A percentile compares a stretch with the other conserved stretches of the same genome.
phyloP scores from a whole-genome alignment of 331 rosid species.

The Quercus phellos region DNA sequence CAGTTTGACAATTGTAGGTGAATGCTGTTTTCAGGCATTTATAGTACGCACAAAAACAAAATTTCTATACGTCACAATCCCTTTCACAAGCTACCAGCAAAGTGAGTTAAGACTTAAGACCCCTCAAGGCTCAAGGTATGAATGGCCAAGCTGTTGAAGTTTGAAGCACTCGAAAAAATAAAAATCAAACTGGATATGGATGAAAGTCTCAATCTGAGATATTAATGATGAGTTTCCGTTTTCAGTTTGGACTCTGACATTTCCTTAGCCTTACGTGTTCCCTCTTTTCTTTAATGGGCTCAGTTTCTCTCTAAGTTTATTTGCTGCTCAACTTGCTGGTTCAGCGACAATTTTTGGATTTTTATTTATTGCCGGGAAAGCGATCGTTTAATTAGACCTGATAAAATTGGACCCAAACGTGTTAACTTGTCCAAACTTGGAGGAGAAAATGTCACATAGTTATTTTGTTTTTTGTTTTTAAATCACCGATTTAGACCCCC shows the following conservation, averaged over 20 bases:
- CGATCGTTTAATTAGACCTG: background rate
- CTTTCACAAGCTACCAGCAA: slow-evolving; percentile 18
- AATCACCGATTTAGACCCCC: too few relatives aligned
- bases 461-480: too few relatives aligned
- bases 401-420: too few relatives aligned
- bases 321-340: background rate
- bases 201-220: background rate
- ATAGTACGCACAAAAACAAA: slow-evolving; percentile 42
- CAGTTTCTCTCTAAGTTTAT: background rate
- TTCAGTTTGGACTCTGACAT: background rate
- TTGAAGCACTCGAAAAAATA: background rate
- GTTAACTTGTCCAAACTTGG: too few relatives aligned
- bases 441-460: too few relatives aligned
- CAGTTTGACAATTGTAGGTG: slow-evolving; percentile 60
- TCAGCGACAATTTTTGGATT: slow-evolving; percentile 4
- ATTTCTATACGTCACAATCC: slow-evolving; percentile 42
- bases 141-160: background rate
- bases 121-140: background rate
- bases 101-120: background rate
- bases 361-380: slow-evolving; percentile 15
- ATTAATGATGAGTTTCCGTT: slow-evolving; percentile 7
- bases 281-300: background rate
- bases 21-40: slow-evolving; percentile 83
- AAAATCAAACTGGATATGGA: background rate
- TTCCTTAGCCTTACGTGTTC: too few relatives aligned